Base-by-base conservation (phyloP, 2,329 filamentous ascomycete genomes). In the Neopestalotiopsis clavispora region DNA sequence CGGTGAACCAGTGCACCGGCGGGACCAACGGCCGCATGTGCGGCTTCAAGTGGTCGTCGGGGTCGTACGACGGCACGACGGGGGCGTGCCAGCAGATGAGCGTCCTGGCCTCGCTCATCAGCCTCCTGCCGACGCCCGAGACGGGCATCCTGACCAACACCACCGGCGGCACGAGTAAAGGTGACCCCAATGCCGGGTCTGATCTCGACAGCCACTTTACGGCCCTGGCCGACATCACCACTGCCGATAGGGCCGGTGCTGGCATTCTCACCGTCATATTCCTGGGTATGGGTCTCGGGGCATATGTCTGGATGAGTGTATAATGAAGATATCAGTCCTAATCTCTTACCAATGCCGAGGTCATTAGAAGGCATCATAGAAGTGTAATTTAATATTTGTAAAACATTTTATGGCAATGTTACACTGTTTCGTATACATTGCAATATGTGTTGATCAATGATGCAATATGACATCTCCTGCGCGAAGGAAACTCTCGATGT, bases 1-100 rank as follows among this genome's bases (percentile, higher is more conserved):
- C 90, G 0, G 86, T 89, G 1, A 84, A 83, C 56, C 86, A 89
- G 69, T 94, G 91, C 78, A 88, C 86, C 0, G 89, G 88, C 7
- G 90, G 88, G 2, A 78, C 80, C 1, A 84, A 85, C 10, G 85
- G 88, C 10, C 85, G 86, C n/a, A 83, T 84, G 32, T 94, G 92
- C 74, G 89, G 90, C 9, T 87, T 91, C 72, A 85, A 85, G 73
- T 93, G 91, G 91, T 82, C 56, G 74, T 78, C 59, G 6, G 76
- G 76, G 38, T 23, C 28, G 9, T 79, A 74, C 60, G 75, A 80
- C 72, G 86, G 88, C 72, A 80, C 83, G 4, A 78, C 0, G 81
- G 83, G 87, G 6, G 86, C 88, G 1, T 86, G 87, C 3, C 84
- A 89, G 75, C 84, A 88, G 77, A 87, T 90, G 85, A 84, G 82